phyloP scores from a whole-genome alignment of 768 basidiomycete species.

The Pseudohyphozyma bogoriensis region DNA sequence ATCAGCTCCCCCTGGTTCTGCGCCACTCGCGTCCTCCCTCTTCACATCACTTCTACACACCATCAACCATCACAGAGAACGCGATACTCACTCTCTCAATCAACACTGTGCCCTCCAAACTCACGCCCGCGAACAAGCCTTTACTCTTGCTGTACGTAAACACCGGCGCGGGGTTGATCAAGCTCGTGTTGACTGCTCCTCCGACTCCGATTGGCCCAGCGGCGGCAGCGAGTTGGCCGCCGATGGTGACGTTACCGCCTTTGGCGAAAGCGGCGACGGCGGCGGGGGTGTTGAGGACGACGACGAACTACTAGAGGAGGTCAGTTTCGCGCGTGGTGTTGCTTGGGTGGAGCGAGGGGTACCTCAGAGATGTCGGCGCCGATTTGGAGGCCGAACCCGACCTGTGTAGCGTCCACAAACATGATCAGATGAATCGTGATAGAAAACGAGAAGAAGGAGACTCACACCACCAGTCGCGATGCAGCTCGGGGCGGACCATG shows the following conservation, averaged over 20 bases:
- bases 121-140: constrained; percentile 91
- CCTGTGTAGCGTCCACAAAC: no score
- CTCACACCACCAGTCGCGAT: constrained; percentile 93
- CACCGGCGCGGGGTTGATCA: constrained; percentile 80
- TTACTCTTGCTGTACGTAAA: constrained; percentile 47
- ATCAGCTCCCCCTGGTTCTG: neutral
- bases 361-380: constrained; percentile 71
- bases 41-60: constrained; percentile 85
- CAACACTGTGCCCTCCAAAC: constrained; percentile 84
- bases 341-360: neutral
- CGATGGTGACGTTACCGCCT: constrained; percentile 92
- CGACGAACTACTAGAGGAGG: constrained; percentile 60
- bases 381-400: constrained; percentile 88
- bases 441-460: no score
- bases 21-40: constrained; percentile 35
- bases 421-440: no score
- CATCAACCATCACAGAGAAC: constrained; percentile 52
- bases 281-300: constrained; percentile 93
- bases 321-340: no score
- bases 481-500: constrained; percentile 79
- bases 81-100: constrained; percentile 54
- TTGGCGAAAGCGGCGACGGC: constrained; percentile 90
- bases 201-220: constrained; percentile 42
- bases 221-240: constrained; percentile 74
- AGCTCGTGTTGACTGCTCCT: constrained; percentile 38